Evolutionary conservation across 306 rosid species (phyloP), one percentile per base, ranked within the genome.

Genomic region (Prunus kanzakura): DNA sequence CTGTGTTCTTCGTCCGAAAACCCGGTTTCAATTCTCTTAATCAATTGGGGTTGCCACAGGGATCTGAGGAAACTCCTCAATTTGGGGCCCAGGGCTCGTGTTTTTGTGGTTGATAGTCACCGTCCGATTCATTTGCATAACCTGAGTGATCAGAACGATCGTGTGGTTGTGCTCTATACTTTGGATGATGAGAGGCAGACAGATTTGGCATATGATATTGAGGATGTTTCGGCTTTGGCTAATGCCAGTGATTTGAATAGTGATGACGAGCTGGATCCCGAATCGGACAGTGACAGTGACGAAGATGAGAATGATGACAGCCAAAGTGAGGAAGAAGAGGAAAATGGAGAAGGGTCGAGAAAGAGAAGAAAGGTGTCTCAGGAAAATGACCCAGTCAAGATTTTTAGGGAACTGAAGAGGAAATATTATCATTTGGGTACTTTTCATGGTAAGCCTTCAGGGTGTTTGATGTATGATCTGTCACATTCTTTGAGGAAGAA

Each of bases 381-480:
- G 22, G 85, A 84, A 15, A 84, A 88, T 3, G 97, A 89, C 18
- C 91, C 93, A 4, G 74, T 92, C 68, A 82, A 73, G 50, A 78
- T 91, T 0, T 95, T 83, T 32, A 64, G 88, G 79, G 89, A 89
- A 63, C 79, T 86, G 81, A 89, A 86, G 86, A 91, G 78, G 72
- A 88, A 86, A 49, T 96, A 92, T 47, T 96, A 96, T 72, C 76
- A 81, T 65, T 83, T 89, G 88, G 99, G 98, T 4, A 92, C 98
- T 0, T 96, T 92, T 43, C 99, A 96, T 52, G 99, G 99, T 1
- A 92, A 88, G 84, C 98, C 99, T 55, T 90, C 99, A 0, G 99
- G 99, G 66, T 96, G 96, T 80, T 83, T 91, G 87, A 96, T 92
- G 98, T 92, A 85, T 81, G 98, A 96, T n/a, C 84, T 96, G 8